Base-by-base conservation (phyloP, 2,329 filamentous ascomycete species). In the Samsoniella hepiali region DNA sequence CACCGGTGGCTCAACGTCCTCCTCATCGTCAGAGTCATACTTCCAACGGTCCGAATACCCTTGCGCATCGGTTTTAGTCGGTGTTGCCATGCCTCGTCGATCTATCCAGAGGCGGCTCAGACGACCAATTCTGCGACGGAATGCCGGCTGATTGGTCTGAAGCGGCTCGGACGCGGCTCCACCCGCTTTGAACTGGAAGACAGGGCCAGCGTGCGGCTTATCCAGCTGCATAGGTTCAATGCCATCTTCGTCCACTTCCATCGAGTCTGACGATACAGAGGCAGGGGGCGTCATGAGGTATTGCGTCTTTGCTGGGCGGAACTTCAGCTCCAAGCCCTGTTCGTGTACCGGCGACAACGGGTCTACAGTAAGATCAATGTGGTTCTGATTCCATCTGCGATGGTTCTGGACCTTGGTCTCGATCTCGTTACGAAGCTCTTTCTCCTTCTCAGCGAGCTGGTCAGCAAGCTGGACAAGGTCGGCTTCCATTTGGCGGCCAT, bases 101-200 rank as follows among this genome's bases (percentile, higher is more conserved):
- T 98, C 95, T 68, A 98, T 91, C 84, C 93, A 92, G 68, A 96
- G 76, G 45, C 94, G 88, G 67, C 93, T 92, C 66, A 93, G 83
- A 69, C 94, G 89, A 61, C 94, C 94, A 62, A 93, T 87, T 64
- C 95, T 89, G 67, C 93, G 87, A 68, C 94, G 88, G 80, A 91
- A 97, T 17, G 89, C 88, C 62, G 90, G 88, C 63, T 80, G 79
- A 71, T 67, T 77, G 69, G 67, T 73, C 71, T 68, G 76, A 68
- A 70, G 74, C 71, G 66, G 77, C 62, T 80, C 77, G 36, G 77
- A 75, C 13, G 58, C 10, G 45, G 73, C 69, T 22, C 74, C 71
- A 4, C 77, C 74, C 6, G 78, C 81, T 57, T 74, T 77, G 71
- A 84, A 84, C 61, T 79, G 78, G 71, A 81, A 78, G 38, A 81